These are phyloP conservation scores for Williopsis jadinii DNA, from an alignment of 1,139 yeast species.

Conservation along the genomic window DNA sequence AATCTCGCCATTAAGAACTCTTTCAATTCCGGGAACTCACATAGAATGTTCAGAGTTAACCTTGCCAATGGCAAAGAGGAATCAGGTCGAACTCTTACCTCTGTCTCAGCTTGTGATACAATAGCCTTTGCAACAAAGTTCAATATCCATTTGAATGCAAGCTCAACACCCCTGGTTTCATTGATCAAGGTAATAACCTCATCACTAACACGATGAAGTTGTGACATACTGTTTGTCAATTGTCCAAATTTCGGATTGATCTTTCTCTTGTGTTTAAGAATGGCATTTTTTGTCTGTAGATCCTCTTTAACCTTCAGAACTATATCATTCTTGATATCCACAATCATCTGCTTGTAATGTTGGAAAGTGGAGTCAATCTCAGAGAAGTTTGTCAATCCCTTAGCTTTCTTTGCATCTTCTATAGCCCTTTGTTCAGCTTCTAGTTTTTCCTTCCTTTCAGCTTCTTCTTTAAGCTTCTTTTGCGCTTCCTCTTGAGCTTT, in stretches of 20 bases:
- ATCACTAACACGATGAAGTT: conserved; percentile 43
- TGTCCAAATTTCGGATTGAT: conserved; percentile 91
- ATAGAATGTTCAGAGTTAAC: conserved; percentile 49
- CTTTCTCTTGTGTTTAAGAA: conserved; percentile 51
- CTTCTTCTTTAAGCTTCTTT: conserved; percentile 12
- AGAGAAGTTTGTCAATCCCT: conserved; percentile 30
- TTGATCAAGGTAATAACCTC: conserved; percentile 46
- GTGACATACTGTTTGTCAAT: conserved; percentile 62
- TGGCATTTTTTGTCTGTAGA: conserved; percentile 32
- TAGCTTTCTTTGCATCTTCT: conserved; percentile 14
- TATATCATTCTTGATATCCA: conserved; percentile 51
- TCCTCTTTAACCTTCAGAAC: conserved; percentile 44
- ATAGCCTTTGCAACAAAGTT: conserved; percentile 81
- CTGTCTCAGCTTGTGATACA: conserved; percentile 89
- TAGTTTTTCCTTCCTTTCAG: conserved; percentile 19
- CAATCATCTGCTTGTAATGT: conserved; percentile 49
- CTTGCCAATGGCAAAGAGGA: conserved; percentile 78
- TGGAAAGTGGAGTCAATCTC: conserved; percentile 40
- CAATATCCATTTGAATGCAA: conserved; percentile 64
- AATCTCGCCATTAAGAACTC: conserved; percentile 72
- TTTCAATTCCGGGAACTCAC: conserved; percentile 55
- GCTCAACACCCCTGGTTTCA: conserved; percentile 37
- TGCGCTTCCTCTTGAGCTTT: conserved; percentile 11
- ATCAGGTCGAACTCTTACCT: conserved; percentile 72
- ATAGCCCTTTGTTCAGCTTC: conserved; percentile 14